Evolutionary conservation across 306 rosid genomes (phyloP).

Genomic region (Crotalaria pallida): DNA sequence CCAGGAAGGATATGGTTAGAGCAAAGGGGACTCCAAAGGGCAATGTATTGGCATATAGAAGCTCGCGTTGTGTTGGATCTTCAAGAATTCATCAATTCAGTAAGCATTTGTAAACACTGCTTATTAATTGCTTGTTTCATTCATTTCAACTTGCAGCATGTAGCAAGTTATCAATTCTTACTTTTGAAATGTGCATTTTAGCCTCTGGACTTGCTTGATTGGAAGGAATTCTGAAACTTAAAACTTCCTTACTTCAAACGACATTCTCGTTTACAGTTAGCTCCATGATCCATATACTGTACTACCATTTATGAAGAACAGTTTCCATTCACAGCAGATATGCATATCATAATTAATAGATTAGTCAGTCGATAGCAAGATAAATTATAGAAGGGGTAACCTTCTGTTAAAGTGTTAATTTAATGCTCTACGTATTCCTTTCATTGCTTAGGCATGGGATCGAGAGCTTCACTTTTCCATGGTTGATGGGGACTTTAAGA

Average conservation of each 20-base stretch:
- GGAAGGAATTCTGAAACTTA: not conserved
- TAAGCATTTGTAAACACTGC: too few relatives aligned
- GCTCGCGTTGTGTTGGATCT: too few relatives aligned
- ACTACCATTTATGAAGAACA: too few relatives aligned
- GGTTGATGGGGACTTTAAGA: slow-evolving; percentile 98
- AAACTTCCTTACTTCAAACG: not conserved
- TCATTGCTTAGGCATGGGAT: slow-evolving; percentile 43
- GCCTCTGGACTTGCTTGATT: not conserved
- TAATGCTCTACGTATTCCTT: slow-evolving; percentile 21
- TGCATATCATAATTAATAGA: not conserved
- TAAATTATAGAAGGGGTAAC: not conserved
- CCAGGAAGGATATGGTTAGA: too few relatives aligned
- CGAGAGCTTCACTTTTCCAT: slow-evolving; percentile 89
- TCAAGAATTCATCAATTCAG: too few relatives aligned
- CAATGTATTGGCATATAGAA: too few relatives aligned
- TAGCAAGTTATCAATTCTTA: not conserved
- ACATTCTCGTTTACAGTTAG: not conserved
- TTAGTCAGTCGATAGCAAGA: not conserved
- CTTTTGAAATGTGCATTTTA: not conserved
- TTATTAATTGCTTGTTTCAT: too few relatives aligned
- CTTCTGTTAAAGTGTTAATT: not conserved
- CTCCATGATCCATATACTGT: too few relatives aligned
- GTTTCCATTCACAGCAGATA: too few relatives aligned
- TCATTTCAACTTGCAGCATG: too few relatives aligned
- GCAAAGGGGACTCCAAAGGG: too few relatives aligned